Conservation (phyloP, 345 rosid genomes). For the Rhodamnia rubescens region DNA sequence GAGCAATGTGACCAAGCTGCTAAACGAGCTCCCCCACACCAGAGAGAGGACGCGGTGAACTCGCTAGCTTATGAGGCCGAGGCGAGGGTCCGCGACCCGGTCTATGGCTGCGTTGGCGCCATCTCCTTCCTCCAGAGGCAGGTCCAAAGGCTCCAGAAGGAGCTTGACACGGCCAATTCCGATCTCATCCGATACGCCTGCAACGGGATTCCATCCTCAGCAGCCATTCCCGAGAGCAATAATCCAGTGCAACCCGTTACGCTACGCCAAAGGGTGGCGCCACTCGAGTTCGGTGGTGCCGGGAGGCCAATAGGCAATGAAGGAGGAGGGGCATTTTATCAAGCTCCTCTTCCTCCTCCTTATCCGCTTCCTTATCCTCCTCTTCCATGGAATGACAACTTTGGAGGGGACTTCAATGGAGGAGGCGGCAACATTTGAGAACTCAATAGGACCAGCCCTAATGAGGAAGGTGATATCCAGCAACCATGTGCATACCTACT, state of each 20-base stretch:
- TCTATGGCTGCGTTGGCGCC: slow-evolving; percentile 83
- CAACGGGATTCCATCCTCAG: slow-evolving; percentile 5
- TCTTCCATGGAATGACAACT: slow-evolving; percentile 25
- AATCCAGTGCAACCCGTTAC: background rate
- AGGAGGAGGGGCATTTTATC: slow-evolving; percentile 10
- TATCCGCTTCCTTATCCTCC: slow-evolving; percentile 2
- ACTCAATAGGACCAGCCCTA: background rate
- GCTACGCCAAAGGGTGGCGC: background rate
- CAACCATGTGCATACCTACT: background rate
- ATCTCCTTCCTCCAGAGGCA: slow-evolving; percentile 88
- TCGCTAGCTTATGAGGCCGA: slow-evolving; percentile 94
- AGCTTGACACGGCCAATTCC: slow-evolving; percentile 76
- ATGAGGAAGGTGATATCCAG: background rate
- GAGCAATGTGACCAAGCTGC: slow-evolving; percentile 86
- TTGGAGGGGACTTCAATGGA: slow-evolving; percentile 31
- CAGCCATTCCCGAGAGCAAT: background rate
- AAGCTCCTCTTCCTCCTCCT: slow-evolving; percentile 1
- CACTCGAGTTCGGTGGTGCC: background rate
- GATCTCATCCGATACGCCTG: slow-evolving; percentile 61
- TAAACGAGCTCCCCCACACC: slow-evolving; percentile 85
- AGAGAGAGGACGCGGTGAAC: slow-evolving; percentile 89
- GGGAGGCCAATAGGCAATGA: background rate
- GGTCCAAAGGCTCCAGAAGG: slow-evolving; percentile 87
- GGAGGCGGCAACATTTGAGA: slow-evolving; percentile 53
- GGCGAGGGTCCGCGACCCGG: slow-evolving; percentile 86